Base-by-base conservation (phyloP, 2,329 filamentous ascomycete species). In the Botrytis galanthina region DNA sequence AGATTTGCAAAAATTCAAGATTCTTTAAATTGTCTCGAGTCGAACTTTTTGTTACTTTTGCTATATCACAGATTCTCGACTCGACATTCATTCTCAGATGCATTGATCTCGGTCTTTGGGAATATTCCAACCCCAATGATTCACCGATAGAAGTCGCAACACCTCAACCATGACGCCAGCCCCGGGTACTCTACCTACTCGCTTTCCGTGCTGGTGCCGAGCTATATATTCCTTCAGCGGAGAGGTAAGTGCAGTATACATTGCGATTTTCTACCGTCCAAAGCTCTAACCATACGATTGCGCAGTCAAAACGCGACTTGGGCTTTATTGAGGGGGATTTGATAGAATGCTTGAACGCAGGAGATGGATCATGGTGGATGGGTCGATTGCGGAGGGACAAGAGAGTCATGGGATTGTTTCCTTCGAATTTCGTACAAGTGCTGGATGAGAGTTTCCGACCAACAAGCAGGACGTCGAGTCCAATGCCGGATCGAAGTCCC, bases 321-420 rank as follows among this genome's bases (percentile, higher is more conserved):
- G 96, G 96, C 26, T 99, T 99, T 83, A 92, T 99, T 78, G 96
- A 99, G 83, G 96, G 96, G 76, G 96, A 99, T 83, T 84, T 99
- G 77, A 99, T 99, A 82, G 96, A 99, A 88, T 98, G 95, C 81
- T 87, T 99, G 71, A 99, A 99, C 82, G 96, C 96, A 32, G 96
- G 96, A 76, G 96, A 99, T 84, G 96, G 96, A 70, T 95, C 93
- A 64, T 99, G 96, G 96, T 99, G 96, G 96, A 97, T 95, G 84
- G 96, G 96, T 66, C 90, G 95, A 76, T 84, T 99, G 81, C 93
- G 91, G 81, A 90, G 96, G 78, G 96, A 99, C 83, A 92, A 93
- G 82, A 90, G 95, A 80, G 94, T 95, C 80, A 91, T 98, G 79
- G 96, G 96, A 71, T 86, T 96, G 32, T 99, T 99, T 80, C 96